A percentile compares a stretch with the other conserved stretches of the same genome.
These are phyloP conservation scores for Xylaria sp. DNA, from an alignment of 2,329 filamentous ascomycete genomes.

Conservation along the genomic window DNA sequence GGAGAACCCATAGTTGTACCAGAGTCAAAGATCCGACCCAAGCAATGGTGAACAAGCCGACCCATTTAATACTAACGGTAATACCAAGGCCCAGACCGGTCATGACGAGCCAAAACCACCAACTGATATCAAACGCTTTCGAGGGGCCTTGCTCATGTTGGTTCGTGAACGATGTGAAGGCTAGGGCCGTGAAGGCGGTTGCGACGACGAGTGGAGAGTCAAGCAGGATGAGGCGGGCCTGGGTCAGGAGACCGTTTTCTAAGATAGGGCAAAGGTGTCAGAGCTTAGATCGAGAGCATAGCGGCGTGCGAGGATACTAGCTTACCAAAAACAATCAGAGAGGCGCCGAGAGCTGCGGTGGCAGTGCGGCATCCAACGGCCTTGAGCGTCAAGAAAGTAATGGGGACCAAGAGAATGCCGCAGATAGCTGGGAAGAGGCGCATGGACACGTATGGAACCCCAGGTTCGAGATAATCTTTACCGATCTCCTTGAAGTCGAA, in stretches of 20 bases:
- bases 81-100: conserved; percentile 89
- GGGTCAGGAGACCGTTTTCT: conserved; percentile 97
- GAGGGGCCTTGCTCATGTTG: conserved; percentile 93
- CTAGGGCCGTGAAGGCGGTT: conserved; percentile 89
- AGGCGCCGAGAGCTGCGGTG: conserved; percentile 84
- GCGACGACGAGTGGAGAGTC: conserved; percentile 95
- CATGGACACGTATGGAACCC: conserved; percentile 98
- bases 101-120: conserved; percentile 97
- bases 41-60: conserved; percentile 97
- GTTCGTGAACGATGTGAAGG: conserved; percentile 94
- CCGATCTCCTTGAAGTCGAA: conserved; percentile 99
- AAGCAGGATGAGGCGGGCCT: conserved; percentile 94
- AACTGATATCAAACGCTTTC: conserved; percentile 87
- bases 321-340: conserved; percentile 89
- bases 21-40: conserved; percentile 95
- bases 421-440: conserved; percentile 90
- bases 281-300: conserved; percentile 25
- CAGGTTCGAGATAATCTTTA: conserved; percentile 96
- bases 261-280: conserved; percentile 45
- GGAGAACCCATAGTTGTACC: conserved; percentile 93
- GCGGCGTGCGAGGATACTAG: conserved; percentile 43
- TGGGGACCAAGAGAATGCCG: conserved; percentile 87
- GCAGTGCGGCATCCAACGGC: conserved; percentile 87
- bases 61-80: conserved; percentile 98
- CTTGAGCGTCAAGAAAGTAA: conserved; percentile 95